Percentiles rank a stretch among this genome's conserved stretches.
These are phyloP conservation scores for Tilletia indica DNA, from an alignment of 1,284 basidiomycete species.

Conservation along the genomic window DNA sequence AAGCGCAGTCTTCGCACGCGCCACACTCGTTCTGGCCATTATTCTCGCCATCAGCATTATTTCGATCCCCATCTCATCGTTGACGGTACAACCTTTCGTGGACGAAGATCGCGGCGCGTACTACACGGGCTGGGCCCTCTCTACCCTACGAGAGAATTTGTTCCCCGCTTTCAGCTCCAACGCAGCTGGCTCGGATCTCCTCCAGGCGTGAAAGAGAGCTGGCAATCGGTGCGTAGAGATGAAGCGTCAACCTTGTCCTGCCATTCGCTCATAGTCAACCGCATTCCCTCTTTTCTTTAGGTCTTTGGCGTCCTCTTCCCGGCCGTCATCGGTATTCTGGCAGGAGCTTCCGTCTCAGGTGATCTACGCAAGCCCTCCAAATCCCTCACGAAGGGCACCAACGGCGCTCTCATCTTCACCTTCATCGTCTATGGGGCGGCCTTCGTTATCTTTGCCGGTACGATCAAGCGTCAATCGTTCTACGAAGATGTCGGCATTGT, in stretches of 20 bases:
- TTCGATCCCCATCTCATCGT: constrained; percentile 49
- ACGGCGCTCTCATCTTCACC: constrained; percentile 52
- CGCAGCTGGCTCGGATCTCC: constrained; percentile 47
- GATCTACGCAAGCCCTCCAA: constrained; percentile 55
- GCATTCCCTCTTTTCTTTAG: too few relatives aligned
- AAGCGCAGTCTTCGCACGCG: constrained; percentile 48
- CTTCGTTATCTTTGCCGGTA: constrained; percentile 52
- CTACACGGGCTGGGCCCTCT: constrained; percentile 51
- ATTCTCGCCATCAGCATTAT: constrained; percentile 45
- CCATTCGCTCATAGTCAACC: too few relatives aligned
- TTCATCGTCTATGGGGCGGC: constrained; percentile 46
- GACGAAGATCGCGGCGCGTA: constrained; percentile 49
- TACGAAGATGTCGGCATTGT: constrained; percentile 52
- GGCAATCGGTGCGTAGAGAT: constrained; percentile 31
- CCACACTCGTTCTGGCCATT: constrained; percentile 48
- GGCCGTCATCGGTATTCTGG: constrained; percentile 52
- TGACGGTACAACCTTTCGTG: constrained; percentile 45
- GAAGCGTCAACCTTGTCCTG: too few relatives aligned
- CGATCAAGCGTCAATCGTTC: constrained; percentile 49
- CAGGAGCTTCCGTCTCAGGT: constrained; percentile 54
- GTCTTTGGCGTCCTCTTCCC: constrained; percentile 55
- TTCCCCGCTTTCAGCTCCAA: constrained; percentile 51
- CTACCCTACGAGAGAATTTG: constrained; percentile 46
- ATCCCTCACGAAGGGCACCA: constrained; percentile 56
- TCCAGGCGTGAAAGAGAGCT: constrained; percentile 36